Evolutionary conservation across 805 yeast species (phyloP), one percentile per base, ranked within the genome.

Genomic region (Candida insectalens): DNA sequence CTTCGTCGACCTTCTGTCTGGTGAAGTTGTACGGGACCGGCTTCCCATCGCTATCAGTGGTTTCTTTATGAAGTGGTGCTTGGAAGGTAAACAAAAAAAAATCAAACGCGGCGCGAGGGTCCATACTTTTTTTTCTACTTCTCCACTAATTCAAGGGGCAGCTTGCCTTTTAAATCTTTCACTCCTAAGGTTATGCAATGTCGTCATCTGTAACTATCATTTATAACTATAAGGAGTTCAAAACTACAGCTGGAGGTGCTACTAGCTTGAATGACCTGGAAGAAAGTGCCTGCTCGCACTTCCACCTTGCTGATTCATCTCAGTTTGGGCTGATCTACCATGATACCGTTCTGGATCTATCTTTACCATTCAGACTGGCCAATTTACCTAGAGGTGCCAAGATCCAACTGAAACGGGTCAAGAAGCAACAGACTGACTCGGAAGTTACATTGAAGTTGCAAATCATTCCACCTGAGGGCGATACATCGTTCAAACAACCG

Each of bases 351-450:
- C 29, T 69, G 6, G 58, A 66, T 3, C 38, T 56, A 12, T 54
- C 61, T 21, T 36, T 67, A 12, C 72, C 75, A 0, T 45, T 63
- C 37, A 51, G 74, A 34, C 46, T 68, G 13, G 41, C 60, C 15
- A 63, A 63, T 35, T 40, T 70, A 6, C 65, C 71, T 2, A 49
- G 58, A 6, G 75, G 75, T 9, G 63, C 59, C 8, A 67, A 63
- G 29, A 34, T 70, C 17, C 45, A 47, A 5, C 36, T 69, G 31
- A 35, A 38, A 7, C 22, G 25, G 9, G 19, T 26, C 6, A 28
- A 26, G 16, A 22, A 10, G 14, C 5, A 4, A 9, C 12, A 10
- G 17, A 21, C 7, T 12, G 23, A 12, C 10, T 19, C 34, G 3
- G 10, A 27, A 9, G 39, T 38, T 5, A 36, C 34, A n/a, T 25